Percentiles rank a stretch among this genome's conserved stretches.
Conservation (phyloP, 1,139 yeast species). For the Candida albicans region DNA sequence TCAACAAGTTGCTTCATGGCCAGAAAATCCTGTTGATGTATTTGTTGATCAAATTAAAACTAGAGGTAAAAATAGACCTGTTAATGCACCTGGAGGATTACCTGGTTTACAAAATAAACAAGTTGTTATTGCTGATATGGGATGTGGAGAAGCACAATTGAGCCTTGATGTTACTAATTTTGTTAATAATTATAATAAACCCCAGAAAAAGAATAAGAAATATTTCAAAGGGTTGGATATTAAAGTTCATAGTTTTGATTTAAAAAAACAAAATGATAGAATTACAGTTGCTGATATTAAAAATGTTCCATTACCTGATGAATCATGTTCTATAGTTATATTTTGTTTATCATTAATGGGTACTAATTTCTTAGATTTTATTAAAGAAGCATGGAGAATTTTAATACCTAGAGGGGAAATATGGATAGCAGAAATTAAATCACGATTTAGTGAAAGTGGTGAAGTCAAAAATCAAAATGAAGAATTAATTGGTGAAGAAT, state of each 20-base stretch:
- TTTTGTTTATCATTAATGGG: constrained; percentile 97
- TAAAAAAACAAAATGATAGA: constrained; percentile 80
- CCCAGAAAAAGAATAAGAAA: constrained; percentile 37
- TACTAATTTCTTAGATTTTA: constrained; percentile 88
- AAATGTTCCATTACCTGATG: constrained; percentile 79
- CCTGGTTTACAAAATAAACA: constrained; percentile 60
- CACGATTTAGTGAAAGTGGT: constrained; percentile 68
- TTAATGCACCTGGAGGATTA: constrained; percentile 93
- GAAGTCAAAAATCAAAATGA: constrained; percentile 22
- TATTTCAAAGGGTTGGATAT: constrained; percentile 41
- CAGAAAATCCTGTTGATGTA: constrained; percentile 93
- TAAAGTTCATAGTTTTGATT: constrained; percentile 83
- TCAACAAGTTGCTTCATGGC: constrained; percentile 95
- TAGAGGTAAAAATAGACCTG: constrained; percentile 58
- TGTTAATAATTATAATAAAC: constrained; percentile 37
- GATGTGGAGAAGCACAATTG: constrained; percentile 95
- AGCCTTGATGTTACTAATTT: constrained; percentile 63
- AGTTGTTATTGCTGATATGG: constrained; percentile 93
- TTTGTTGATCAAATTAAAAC: constrained; percentile 71
- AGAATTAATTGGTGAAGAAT: constrained; percentile 62
- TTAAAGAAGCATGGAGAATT: constrained; percentile 84
- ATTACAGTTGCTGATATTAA: constrained; percentile 95
- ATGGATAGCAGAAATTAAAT: constrained; percentile 97
- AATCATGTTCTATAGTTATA: constrained; percentile 78
- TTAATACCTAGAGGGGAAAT: constrained; percentile 89